phyloP scores from a whole-genome alignment of 768 basidiomycete species.

The Hortiboletus campestris region DNA sequence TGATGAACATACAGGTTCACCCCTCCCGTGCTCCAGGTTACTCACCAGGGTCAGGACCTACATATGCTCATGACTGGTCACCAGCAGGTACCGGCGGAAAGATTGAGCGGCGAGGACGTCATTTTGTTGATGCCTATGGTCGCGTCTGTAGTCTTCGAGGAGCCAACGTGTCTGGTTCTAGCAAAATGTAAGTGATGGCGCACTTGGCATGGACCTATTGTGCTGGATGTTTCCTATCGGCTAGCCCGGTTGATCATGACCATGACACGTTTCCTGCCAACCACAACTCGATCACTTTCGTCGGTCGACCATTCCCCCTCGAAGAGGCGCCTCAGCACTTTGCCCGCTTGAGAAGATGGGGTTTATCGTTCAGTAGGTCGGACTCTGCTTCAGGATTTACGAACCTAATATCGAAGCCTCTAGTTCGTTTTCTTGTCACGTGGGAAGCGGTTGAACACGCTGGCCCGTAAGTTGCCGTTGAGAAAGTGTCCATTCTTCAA shows the following conservation, averaged over 20 bases:
- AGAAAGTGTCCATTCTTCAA: neutral
- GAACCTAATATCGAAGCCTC: neutral
- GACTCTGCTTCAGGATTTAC: neutral
- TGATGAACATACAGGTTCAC: slow-evolving; percentile 32
- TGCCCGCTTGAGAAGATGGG: slow-evolving; percentile 79
- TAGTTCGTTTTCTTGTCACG: slow-evolving; percentile 89
- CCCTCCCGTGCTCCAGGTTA: slow-evolving; percentile 49
- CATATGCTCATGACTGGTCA: slow-evolving; percentile 79
- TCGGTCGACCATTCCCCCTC: slow-evolving; percentile 88
- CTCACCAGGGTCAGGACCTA: slow-evolving; percentile 42
- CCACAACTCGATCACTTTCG: slow-evolving; percentile 71
- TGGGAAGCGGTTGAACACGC: slow-evolving; percentile 98
- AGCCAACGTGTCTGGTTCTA: slow-evolving; percentile 80
- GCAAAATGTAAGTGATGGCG: slow-evolving; percentile 62
- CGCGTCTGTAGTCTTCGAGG: slow-evolving; percentile 81
- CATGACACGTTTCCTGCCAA: slow-evolving; percentile 66
- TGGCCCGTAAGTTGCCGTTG: slow-evolving; percentile 66
- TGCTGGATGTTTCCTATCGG: neutral
- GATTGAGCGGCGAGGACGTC: slow-evolving; percentile 63
- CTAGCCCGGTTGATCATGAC: slow-evolving; percentile 68
- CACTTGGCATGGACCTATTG: slow-evolving; percentile 21
- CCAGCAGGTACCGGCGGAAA: slow-evolving; percentile 49
- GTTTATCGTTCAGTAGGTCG: slow-evolving; percentile 75
- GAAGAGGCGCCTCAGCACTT: slow-evolving; percentile 86
- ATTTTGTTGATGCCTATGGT: slow-evolving; percentile 79